Evolutionary conservation across 345 rosid genomes (phyloP).

Genomic region (Dipteronia dyeriana): DNA sequence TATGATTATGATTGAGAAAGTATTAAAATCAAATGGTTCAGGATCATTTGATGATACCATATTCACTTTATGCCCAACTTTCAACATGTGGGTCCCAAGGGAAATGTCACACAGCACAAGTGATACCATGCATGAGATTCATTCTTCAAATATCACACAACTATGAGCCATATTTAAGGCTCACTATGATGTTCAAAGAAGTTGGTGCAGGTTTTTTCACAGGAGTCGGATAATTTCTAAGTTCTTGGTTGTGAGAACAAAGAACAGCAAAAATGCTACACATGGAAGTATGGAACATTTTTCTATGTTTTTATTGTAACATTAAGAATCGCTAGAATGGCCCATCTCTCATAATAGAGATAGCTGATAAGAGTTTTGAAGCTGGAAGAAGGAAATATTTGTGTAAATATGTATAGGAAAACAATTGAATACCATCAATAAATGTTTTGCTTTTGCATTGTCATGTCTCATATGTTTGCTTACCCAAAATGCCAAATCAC

Average conservation of each 20-base stretch:
- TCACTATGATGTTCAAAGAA: neutral
- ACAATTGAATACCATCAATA: constrained; percentile 1
- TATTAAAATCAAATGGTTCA: neutral
- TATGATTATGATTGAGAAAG: neutral
- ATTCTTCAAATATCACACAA: neutral
- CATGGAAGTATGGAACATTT: neutral
- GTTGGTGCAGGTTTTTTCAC: neutral
- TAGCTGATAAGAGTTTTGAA: neutral
- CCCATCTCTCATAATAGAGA: neutral
- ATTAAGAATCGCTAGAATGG: neutral
- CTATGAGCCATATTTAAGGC: neutral
- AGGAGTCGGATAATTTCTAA: neutral
- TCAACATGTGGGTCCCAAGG: neutral
- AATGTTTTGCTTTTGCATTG: neutral
- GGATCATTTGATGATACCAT: neutral
- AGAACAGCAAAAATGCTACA: neutral
- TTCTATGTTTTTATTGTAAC: neutral
- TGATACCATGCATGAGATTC: neutral
- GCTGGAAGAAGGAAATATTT: neutral
- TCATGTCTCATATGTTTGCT: too few relatives aligned
- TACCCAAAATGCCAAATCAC: neutral
- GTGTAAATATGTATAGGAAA: neutral
- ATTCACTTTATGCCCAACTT: neutral
- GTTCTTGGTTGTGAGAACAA: neutral
- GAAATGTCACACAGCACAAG: neutral